Evolutionary conservation across 768 basidiomycete genomes (phyloP).

Genomic region (Hygrophoropsis aurantiaca): DNA sequence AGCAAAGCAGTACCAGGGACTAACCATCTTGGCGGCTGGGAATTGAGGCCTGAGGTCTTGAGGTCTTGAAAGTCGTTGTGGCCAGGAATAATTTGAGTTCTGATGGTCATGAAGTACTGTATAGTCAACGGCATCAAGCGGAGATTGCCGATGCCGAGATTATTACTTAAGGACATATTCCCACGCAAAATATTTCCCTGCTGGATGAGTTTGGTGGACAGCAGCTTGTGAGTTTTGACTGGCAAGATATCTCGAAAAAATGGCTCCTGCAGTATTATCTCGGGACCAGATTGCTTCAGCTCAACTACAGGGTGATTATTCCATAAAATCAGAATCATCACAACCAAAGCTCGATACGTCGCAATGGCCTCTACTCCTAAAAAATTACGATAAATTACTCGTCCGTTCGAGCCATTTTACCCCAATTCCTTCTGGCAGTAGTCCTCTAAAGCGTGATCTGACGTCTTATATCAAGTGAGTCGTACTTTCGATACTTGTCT

Average conservation of each 20-base stretch:
- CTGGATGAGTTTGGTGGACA: constrained; percentile 16
- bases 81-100: constrained; percentile 6
- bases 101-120: constrained; percentile 42
- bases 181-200: constrained; percentile 10
- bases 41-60: constrained; percentile 24
- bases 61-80: constrained; percentile 17
- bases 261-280: constrained; percentile 40
- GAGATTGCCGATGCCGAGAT: constrained; percentile 4
- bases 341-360: constrained; percentile 88
- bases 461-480: constrained; percentile 83
- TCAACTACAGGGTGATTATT: constrained; percentile 72
- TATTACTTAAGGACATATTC: constrained; percentile 13
- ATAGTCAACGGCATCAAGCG: constrained; percentile 40
- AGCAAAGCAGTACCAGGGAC: constrained; percentile 80
- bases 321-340: constrained; percentile 76
- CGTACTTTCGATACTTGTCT: not conserved
- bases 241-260: constrained; percentile 3
- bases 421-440: constrained; percentile 91
- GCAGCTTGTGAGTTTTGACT: not conserved
- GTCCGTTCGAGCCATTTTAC: constrained; percentile 97
- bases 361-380: constrained; percentile 95
- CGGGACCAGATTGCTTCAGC: constrained; percentile 71
- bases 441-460: constrained; percentile 94
- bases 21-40: constrained; percentile 60
- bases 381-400: constrained; percentile 98